Evolutionary conservation across 179 eudicot genomes (phyloP).

Genomic region (Camellia oleifera): DNA sequence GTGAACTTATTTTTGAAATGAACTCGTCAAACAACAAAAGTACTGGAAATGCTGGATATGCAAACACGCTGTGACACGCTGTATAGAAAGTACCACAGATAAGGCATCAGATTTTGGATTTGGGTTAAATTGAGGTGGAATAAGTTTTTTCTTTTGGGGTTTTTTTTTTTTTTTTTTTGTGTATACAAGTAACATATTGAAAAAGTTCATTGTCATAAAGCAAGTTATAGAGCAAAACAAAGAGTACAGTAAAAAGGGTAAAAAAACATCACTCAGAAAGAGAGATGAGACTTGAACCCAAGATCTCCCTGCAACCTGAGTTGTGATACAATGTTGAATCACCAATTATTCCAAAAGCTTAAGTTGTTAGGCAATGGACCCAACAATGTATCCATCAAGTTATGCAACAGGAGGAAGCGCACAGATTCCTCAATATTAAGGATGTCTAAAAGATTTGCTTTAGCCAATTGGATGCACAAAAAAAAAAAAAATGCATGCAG

Average conservation of each 20-base stretch:
- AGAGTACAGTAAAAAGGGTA: not conserved
- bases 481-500: not conserved
- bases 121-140: not conserved
- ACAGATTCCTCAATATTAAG: not conserved
- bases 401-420: not conserved
- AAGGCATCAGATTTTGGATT: not conserved
- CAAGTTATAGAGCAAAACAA: not conserved
- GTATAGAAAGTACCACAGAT: not conserved
- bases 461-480: not conserved
- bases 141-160: not conserved
- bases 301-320: too few relatives aligned
- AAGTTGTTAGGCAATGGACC: too few relatives aligned
- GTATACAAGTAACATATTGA: slow-evolving; percentile 1
- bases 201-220: not conserved
- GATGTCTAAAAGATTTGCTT: not conserved
- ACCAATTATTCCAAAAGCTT: too few relatives aligned
- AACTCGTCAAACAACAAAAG: not conserved
- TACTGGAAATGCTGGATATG: not conserved
- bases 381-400: too few relatives aligned
- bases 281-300: not conserved
- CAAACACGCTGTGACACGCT: not conserved
- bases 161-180: too few relatives aligned
- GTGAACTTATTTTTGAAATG: not conserved
- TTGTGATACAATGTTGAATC: too few relatives aligned
- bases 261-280: not conserved